Base-by-base conservation (phyloP, 1,139 yeast genomes). In the Debaryomycetaceae sp. region DNA sequence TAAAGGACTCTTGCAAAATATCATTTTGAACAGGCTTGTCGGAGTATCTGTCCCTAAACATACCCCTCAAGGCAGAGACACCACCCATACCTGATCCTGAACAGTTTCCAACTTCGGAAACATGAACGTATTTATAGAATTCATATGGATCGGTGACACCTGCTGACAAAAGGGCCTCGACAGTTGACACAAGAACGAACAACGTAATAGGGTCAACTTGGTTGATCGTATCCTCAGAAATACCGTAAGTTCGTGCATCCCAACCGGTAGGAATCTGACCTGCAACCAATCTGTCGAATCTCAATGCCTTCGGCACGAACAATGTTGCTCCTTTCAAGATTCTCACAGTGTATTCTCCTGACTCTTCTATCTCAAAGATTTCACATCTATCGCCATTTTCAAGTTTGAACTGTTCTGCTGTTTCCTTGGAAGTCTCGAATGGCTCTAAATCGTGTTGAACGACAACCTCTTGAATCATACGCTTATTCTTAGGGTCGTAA, bases 81-180 rank as follows among this genome's bases (percentile, higher is more conserved):
- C 99, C 99, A 72, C 99, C 99, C 96, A 93, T 91, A 82, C 99
- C 99, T 47, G 98, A 90, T 76, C 99, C 99, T 43, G 97, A 87
- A 79, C 98, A 90, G 81, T 93, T 93, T 76, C 99, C 99, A 57
- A 93, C 91, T 72, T 93, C 98, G 42, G 98, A 90, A 50, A 93
- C 95, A 68, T 93, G 99, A 46, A 95, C 96, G 64, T 93, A 95
- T 73, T 93, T 86, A 80, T 93, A 93, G 79, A 95, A 89, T 76
- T 93, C 99, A 66, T 89, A 93, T 52, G 99, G 99, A 68, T 93
- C 99, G 49, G 97, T 89, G 60, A 93, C 75, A 85, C 99, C 99
- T 53, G 97, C 82, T 47, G 95, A 73, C 57, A 93, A 79, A 59
- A 93, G 83, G 2, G 98, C 97, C 74, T 93, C 98, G 49, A 86